Base-by-base conservation (phyloP, 2,329 filamentous ascomycete genomes). In the Pestalotiopsis sp. region DNA sequence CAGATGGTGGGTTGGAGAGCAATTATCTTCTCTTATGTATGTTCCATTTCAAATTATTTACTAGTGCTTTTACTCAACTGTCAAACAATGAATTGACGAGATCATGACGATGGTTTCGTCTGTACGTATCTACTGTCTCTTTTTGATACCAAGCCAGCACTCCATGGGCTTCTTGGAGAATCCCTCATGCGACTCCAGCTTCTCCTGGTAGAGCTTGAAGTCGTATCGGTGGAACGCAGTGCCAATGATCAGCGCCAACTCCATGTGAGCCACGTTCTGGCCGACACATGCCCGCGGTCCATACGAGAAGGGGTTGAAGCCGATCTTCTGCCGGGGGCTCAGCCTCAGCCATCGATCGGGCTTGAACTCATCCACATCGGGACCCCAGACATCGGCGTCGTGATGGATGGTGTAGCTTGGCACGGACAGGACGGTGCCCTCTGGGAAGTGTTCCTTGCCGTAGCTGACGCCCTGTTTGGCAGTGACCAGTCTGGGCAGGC, bases 311-410 rank as follows among this genome's bases (percentile, higher is more conserved):
- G 64, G 64, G 20, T 66, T 66, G 24, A 66, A 66, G 52, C 64
- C 17, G 14, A 66, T 39, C 35, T 66, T 66, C 13, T 66, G 64
- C 6, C 52, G 26, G 3, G 26, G 64, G n/a, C 22, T 66, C 30
- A 66, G 52, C 10, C 26, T 59, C 20, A 66, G 11, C 65, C 65
- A 66, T 4, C 65, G 65, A 26, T 66, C 65, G 2, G 65, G 56
- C n/a, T 66, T 61, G 65, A 61, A 66, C 17, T 66, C 65, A 17
- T 66, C 57, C 2, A 62, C 65, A n/a, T 66, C 65, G 20, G 39
- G 14, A n/a, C 65, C 65, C 65, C 65, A 66, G 20, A 66, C 40
- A 13, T 66, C 65, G 3, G 56, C 39, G 11, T 66, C 65, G 24
- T 61, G 56, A 10, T 66, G 65, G 13, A 66, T 66, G n/a, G 65